Evolutionary conservation across 2,329 filamentous ascomycete species (phyloP), one percentile per base, ranked within the genome.

Genomic region (Raffaelea ambrosiae): DNA sequence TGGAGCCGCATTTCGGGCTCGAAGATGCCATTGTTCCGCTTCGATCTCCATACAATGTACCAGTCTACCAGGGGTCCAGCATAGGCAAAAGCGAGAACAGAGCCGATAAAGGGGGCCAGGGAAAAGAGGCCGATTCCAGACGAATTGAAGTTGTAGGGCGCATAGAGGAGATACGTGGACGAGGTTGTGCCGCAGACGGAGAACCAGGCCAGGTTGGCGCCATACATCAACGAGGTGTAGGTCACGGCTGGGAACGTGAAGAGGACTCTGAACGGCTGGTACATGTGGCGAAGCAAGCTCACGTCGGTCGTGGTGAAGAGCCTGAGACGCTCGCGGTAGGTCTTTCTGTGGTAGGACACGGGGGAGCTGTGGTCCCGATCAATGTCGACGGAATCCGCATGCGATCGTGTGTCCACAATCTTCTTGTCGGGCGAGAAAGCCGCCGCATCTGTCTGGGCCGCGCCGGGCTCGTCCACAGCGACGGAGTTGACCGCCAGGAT

Each of bases 231-330:
- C 16, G 29, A 16, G 11, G 43, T 19, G 13, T 49, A 49, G 22
- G 22, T 40, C 2, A 49, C 40, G 9, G 39, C 48, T 5, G 48
- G 43, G 14, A 45, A 38, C 8, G 29, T 43, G 16, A 44, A 26
- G 38, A 49, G 40, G 19, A 49, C 39, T 3, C 35, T 14, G 14
- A 49, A 46, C 10, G 48, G 48, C 48, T 49, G 48, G 33, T 46
- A 49, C 18, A 40, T 33, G 16, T 45, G 43, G 22, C 44, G 40
- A 9, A 38, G 9, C 7, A 49, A 43, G 5, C 40, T 40, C 9
- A 40, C 21, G 5, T 22, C 16, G 31, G 31, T 33, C 31, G 31
- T 9, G 9, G 31, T 46, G 14, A 19, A 8, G 8, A 49, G 40
- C 5, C 22, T 26, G 2, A 49, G 21, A 2, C 39, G 20, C 23